These are phyloP conservation scores for Brassica balearica DNA, from an alignment of 441 rosid genomes.

Conservation along the genomic window DNA sequence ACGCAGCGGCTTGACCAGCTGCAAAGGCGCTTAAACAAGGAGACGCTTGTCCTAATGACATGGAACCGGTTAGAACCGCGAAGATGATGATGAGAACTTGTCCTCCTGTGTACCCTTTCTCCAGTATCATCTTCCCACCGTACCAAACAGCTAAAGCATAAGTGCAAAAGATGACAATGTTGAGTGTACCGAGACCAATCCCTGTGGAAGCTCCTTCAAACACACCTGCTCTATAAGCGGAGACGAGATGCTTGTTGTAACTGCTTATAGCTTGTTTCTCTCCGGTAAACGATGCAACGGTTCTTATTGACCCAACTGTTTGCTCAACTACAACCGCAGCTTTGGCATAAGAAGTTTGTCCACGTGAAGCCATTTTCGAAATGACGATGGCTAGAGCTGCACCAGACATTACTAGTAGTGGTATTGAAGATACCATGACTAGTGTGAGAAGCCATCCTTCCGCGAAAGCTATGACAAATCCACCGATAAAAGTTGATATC, in stretches of 20 bases:
- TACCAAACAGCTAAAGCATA: slow-evolving; percentile 78
- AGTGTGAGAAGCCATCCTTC: slow-evolving; percentile 87
- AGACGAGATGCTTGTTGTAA: slow-evolving; percentile 61
- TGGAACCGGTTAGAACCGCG: slow-evolving; percentile 65
- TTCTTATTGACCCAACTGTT: slow-evolving; percentile 85
- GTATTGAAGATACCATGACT: slow-evolving; percentile 70
- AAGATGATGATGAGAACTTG: slow-evolving; percentile 66
- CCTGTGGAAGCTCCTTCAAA: slow-evolving; percentile 73
- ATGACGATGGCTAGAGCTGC: slow-evolving; percentile 55
- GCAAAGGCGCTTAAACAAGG: slow-evolving; percentile 73
- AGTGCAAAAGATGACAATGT: slow-evolving; percentile 54
- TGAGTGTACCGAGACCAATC: slow-evolving; percentile 59
- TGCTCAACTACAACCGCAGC: slow-evolving; percentile 79
- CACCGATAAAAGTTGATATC: slow-evolving; percentile 73
- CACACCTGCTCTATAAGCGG: slow-evolving; percentile 68
- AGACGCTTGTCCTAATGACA: slow-evolving; percentile 81
- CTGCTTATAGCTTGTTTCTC: slow-evolving; percentile 67
- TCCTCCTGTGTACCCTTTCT: slow-evolving; percentile 76
- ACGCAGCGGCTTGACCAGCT: slow-evolving; percentile 87
- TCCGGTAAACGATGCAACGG: slow-evolving; percentile 87
- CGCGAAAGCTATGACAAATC: slow-evolving; percentile 67
- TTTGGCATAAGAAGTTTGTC: slow-evolving; percentile 74
- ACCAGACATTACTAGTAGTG: slow-evolving; percentile 71
- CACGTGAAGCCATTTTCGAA: slow-evolving; percentile 62
- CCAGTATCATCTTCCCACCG: slow-evolving; percentile 73